Conservation (phyloP, 2,329 filamentous ascomycete genomes). For the Leptodontidium sp. region DNA sequence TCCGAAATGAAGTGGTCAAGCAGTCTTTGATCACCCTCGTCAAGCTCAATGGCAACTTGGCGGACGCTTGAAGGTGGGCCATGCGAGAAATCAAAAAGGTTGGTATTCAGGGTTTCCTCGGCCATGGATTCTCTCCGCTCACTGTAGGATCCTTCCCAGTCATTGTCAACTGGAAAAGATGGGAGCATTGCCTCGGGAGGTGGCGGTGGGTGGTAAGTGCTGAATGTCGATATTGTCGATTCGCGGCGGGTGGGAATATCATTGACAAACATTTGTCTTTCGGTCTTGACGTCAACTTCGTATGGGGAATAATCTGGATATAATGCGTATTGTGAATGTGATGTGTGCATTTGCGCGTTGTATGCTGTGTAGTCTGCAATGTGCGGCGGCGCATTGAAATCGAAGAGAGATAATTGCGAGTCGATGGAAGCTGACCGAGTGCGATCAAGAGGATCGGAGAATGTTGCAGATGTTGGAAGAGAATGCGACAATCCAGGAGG, state of each 20-base stretch:
- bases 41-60: conserved; percentile 80
- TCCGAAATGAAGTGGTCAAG: conserved; percentile 91
- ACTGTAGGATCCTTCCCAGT: conserved; percentile 77
- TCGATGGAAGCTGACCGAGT: conserved; percentile 81
- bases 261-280: conserved; percentile 92
- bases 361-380: conserved; percentile 67
- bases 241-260: conserved; percentile 86
- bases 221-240: conserved; percentile 91
- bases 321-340: conserved; percentile 54
- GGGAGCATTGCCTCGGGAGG: conserved; percentile 72
- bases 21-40: conserved; percentile 85
- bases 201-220: conserved; percentile 84
- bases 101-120: conserved; percentile 73
- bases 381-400: conserved; percentile 70
- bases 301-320: conserved; percentile 77
- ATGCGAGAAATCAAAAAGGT: conserved; percentile 85
- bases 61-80: conserved; percentile 67
- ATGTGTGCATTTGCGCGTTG: conserved; percentile 65
- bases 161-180: conserved; percentile 70
- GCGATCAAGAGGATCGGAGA: conserved; percentile 76
- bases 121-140: conserved; percentile 69
- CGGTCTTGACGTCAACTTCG: conserved; percentile 95
- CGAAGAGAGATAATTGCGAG: conserved; percentile 79
- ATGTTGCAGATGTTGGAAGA: conserved; percentile 80
- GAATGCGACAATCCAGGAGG: conserved; percentile 84